A percentile compares a stretch with the other conserved stretches of the same genome.
These are phyloP conservation scores for Neocatenulostroma microsporum DNA, from an alignment of 2,329 filamentous ascomycete genomes.

Conservation along the genomic window DNA sequence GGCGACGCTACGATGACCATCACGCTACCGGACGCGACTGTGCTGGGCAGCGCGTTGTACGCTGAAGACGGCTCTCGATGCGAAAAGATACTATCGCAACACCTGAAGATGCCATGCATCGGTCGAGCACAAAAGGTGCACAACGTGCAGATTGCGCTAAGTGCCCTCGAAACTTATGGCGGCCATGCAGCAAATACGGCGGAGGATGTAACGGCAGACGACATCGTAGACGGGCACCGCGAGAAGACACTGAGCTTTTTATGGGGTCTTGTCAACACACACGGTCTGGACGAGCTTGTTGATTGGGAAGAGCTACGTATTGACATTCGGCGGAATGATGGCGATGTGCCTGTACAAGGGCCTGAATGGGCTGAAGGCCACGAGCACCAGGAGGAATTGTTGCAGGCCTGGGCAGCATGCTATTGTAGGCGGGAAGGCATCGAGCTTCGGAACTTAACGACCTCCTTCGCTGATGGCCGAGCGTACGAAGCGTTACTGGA, in stretches of 20 bases:
- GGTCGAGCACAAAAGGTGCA: conserved; percentile 50
- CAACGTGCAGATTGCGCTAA: conserved; percentile 53
- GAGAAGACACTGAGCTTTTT: conserved; percentile 56
- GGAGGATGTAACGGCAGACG: conserved; percentile 43
- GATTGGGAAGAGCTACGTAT: conserved; percentile 48
- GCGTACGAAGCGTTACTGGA: conserved; percentile 51
- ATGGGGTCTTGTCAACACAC: conserved; percentile 52
- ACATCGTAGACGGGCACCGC: conserved; percentile 57
- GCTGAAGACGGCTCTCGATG: conserved; percentile 28
- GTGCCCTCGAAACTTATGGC: conserved; percentile 41
- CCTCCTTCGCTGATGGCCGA: conserved; percentile 49
- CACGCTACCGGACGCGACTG: conserved; percentile 38
- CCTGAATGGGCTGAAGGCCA: not conserved
- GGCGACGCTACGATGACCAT: conserved; percentile 38
- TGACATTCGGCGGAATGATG: conserved; percentile 30
- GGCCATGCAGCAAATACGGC: conserved; percentile 36
- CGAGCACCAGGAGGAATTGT: conserved; percentile 28
- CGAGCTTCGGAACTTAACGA: conserved; percentile 48
- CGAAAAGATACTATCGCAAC: conserved; percentile 46
- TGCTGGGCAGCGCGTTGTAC: conserved; percentile 30
- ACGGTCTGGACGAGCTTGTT: conserved; percentile 47
- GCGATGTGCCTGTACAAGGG: not conserved
- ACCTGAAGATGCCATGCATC: conserved; percentile 51
- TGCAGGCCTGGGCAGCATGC: conserved; percentile 49
- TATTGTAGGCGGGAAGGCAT: conserved; percentile 43